phyloP scores from a whole-genome alignment of 495 filamentous ascomycete species.

The Neurospora sp. region DNA sequence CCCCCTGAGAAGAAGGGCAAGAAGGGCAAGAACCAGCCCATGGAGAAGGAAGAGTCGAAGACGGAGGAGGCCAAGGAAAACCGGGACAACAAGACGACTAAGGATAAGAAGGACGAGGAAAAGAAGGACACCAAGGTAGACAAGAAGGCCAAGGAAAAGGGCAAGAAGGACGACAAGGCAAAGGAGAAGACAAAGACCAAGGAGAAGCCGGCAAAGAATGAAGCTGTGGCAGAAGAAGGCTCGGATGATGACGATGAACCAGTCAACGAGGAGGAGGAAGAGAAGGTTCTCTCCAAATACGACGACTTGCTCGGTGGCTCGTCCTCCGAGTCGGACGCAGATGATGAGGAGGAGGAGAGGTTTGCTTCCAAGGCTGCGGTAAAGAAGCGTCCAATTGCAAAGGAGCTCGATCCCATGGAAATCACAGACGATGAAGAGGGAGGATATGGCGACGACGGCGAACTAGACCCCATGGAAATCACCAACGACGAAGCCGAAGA shows the following conservation, averaged over 20 bases:
- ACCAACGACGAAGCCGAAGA: constrained; percentile 9
- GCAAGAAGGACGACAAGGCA: constrained; percentile 7
- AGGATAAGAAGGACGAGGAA: constrained; percentile 4
- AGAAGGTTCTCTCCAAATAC: constrained; percentile 8
- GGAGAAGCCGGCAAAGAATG: constrained; percentile 12
- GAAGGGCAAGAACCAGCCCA: constrained; percentile 11
- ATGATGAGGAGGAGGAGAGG: constrained; percentile 3
- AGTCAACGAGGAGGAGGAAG: constrained; percentile 8
- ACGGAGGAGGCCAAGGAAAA: constrained; percentile 5
- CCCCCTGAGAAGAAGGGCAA: constrained; percentile 31
- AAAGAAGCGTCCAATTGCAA: neutral
- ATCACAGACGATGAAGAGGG: constrained; percentile 10
- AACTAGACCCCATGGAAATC: constrained; percentile 12
- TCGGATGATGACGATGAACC: neutral
- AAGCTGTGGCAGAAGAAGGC: neutral
- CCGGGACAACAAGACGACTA: neutral
- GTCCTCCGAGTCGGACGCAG: constrained; percentile 6
- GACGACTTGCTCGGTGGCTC: constrained; percentile 10
- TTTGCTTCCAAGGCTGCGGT: constrained; percentile 3
- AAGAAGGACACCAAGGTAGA: constrained; percentile 12
- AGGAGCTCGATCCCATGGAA: constrained; percentile 14
- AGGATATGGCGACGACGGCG: neutral
- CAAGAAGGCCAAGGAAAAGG: constrained; percentile 9
- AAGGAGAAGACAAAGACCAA: constrained; percentile 9
- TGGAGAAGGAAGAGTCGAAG: neutral